Base-by-base conservation (phyloP, 371 early-diverging fungal genomes). In the Ordospora colligata region DNA sequence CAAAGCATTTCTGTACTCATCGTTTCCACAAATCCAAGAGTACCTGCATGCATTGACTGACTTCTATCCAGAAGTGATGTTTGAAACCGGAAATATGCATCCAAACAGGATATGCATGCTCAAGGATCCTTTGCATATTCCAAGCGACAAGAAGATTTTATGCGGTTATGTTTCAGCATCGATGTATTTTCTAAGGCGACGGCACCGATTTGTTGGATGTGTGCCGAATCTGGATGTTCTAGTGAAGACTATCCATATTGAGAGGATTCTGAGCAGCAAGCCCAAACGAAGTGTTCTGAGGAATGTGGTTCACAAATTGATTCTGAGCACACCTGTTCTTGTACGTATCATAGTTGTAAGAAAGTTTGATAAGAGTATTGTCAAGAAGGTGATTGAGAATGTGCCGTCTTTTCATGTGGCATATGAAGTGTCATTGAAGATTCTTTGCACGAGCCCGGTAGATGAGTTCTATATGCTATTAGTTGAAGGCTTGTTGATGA, bases 61-160 rank as follows among this genome's bases (percentile, higher is more conserved):
- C 49, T 64, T 64, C 44, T 72, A 37, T 49, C 73, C 73, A 19
- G 73, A 72, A 44, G 47, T 72, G 42, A 72, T 64, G 44, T 72
- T 63, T 46, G 47, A 25, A 14, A 21, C 25, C 14, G 37, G 51
- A 51, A 64, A 42, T 17, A 19, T 40, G 14, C 40, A 64, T 40
- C 1, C 17, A 10, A 46, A 64, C 17, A 45, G 73, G 22, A 40
- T 72, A 19, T 1, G 37, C 14, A 50, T 54, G 50, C 63, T 72
- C 46, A 43, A 37, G 8, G 42, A 72, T 64, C 73, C 73, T 50
- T 47, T 72, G 14, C n/a, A 11, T 21, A 27, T 72, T n/a, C 65
- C 73, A 21, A n/a, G 58, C 27, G 42, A 49, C n/a, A 50, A 23
- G 19, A 64, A 32, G 40, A 46, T 52, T 17, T 51, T 72, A 50